These are phyloP conservation scores for Clarireedia hainanense DNA, from an alignment of 2,329 filamentous ascomycete species.

Conservation along the genomic window DNA sequence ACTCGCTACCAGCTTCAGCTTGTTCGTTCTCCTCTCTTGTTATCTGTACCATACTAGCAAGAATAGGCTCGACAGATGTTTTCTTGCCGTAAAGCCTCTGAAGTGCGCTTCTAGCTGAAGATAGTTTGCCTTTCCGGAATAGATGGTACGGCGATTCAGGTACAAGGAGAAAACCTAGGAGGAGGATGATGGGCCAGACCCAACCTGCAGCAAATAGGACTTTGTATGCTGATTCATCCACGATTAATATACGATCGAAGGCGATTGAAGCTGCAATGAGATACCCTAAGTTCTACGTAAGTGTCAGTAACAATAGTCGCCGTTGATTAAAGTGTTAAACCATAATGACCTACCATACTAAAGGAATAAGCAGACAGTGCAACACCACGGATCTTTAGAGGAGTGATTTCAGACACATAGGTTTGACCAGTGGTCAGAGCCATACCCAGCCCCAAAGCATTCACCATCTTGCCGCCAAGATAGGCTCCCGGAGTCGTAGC, in stretches of 20 bases:
- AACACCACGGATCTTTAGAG: neutral
- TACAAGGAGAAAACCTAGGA: neutral
- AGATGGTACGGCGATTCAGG: neutral
- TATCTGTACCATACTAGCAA: neutral
- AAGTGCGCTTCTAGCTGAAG: neutral
- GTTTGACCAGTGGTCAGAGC: neutral
- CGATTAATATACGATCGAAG: neutral
- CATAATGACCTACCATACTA: neutral
- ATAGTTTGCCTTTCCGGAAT: neutral
- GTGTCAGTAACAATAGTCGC: neutral
- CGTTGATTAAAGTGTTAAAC: neutral
- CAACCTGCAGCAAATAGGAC: neutral
- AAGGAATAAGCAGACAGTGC: constrained; percentile 1
- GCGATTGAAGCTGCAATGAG: constrained; percentile 2
- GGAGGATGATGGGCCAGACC: neutral
- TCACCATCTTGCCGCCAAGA: neutral
- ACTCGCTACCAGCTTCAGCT: neutral
- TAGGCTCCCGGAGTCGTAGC: neutral
- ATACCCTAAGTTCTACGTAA: neutral
- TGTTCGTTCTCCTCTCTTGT: neutral
- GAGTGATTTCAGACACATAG: neutral
- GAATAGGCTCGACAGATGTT: neutral
- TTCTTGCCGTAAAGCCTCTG: neutral
- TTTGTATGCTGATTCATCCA: constrained; percentile 1
- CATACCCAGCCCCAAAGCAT: neutral